Conservation (phyloP, 2,329 filamentous ascomycete species). For the Xylaria sp. region DNA sequence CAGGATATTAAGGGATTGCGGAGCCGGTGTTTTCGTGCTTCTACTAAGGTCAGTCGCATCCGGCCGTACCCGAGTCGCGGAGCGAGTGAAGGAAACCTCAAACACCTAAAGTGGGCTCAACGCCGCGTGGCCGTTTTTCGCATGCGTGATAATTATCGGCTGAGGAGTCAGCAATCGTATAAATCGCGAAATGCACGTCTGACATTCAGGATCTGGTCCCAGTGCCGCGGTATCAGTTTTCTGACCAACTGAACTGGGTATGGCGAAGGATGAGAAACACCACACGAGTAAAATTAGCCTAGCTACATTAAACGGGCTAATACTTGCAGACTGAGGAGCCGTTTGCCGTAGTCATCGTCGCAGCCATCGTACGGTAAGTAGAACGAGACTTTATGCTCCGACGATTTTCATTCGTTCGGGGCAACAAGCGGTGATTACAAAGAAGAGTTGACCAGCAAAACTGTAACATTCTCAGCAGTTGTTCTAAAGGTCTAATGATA, state of each 20-base stretch:
- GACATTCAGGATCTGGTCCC: conserved; percentile 24
- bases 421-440: too few relatives aligned
- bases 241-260: conserved; percentile 14
- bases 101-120: neutral
- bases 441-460: too few relatives aligned
- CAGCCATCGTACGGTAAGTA: neutral
- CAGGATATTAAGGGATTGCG: neutral
- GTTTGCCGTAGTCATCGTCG: neutral
- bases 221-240: conserved; percentile 17
- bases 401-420: neutral
- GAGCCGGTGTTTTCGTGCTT: neutral
- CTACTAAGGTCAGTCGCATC: neutral
- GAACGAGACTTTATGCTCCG: neutral
- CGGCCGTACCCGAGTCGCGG: conserved; percentile 9
- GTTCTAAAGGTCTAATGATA: too few relatives aligned
- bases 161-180: conserved; percentile 15
- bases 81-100: neutral
- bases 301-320: neutral
- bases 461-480: too few relatives aligned
- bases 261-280: conserved; percentile 8
- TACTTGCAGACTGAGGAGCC: neutral
- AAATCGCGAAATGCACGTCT: conserved; percentile 15
- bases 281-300: neutral
- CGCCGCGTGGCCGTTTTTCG: neutral
- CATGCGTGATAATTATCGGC: neutral